A percentile compares a stretch with the other conserved stretches of the same genome.
These are phyloP conservation scores for Astrephomene gubernaculifera DNA, from an alignment of 139 green algal species.

Conservation along the genomic window DNA sequence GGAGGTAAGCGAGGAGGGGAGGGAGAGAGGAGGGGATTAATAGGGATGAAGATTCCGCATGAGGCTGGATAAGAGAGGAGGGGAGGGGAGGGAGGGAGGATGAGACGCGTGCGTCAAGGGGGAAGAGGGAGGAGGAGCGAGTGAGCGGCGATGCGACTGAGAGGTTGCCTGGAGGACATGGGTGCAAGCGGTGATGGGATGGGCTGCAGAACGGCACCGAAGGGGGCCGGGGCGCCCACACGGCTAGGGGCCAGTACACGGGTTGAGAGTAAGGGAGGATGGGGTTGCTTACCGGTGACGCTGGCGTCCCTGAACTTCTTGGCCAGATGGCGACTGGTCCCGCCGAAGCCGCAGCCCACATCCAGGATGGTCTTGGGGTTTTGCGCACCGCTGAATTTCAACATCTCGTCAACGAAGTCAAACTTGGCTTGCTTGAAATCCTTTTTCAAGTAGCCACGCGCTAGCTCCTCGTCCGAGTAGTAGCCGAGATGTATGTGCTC, in stretches of 20 bases:
- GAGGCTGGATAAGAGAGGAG: too few relatives aligned
- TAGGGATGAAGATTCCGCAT: not conserved
- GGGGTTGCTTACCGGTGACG: slow-evolving; percentile 85
- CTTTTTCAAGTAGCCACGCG: slow-evolving; percentile 84
- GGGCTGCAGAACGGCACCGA: too few relatives aligned
- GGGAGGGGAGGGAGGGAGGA: too few relatives aligned
- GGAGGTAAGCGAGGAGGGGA: not conserved
- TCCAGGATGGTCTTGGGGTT: slow-evolving; percentile 83
- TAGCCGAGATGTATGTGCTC: slow-evolving; percentile 98
- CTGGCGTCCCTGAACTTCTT: slow-evolving; percentile 77
- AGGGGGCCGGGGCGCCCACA: too few relatives aligned
- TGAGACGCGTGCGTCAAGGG: too few relatives aligned
- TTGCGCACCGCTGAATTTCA: slow-evolving; percentile 71
- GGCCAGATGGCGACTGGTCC: slow-evolving; percentile 87
- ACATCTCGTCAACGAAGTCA: slow-evolving; percentile 93
- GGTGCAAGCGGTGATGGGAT: too few relatives aligned
- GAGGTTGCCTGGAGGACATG: too few relatives aligned
- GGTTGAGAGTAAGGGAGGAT: too few relatives aligned
- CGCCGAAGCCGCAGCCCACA: slow-evolving; percentile 95
- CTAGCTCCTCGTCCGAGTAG: slow-evolving; percentile 86
- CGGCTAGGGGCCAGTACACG: too few relatives aligned
- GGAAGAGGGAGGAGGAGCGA: too few relatives aligned
- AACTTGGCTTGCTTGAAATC: slow-evolving; percentile 97
- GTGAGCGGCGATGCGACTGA: too few relatives aligned
- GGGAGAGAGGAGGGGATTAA: not conserved